Base-by-base conservation (phyloP, 1,284 basidiomycete species). In the Malassezia dermatis region DNA sequence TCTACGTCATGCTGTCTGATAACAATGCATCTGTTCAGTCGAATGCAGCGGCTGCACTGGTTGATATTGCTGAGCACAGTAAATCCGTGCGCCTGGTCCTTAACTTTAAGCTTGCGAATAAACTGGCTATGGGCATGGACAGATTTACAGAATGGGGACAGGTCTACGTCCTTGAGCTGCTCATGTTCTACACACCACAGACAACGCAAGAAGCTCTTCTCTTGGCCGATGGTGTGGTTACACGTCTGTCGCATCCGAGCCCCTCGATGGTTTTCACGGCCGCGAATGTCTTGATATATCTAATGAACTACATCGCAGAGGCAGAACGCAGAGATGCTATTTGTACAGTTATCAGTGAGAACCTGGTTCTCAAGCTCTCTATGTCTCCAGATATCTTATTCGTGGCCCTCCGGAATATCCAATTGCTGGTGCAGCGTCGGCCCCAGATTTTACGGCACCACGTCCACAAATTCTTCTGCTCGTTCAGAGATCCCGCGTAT, bases 271-370 rank as follows among this genome's bases (percentile, higher is more conserved):
- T 93, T 8, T 79, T 94, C 41, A 90, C 89, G 6, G 86, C 89
- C 4, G 88, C 95, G 80, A 98, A 99, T 78, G 85, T 88, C 43
- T 81, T 96, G 27, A 79, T 98, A 17, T 98, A 95, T 75, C 80
- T 98, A 60, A 95, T 98, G 91, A 98, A 98, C 76, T 99, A 98
- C 76, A 96, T 98, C 85, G 86, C 89, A 60, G 86, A 87, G 73
- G 82, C 86, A 54, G 82, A 81, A 47, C 78, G 89, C 41, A 86
- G 94, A 52, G 86, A 93, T 56, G 81, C 85, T 63, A 85, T 95
- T 58, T 95, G 93, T 78, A 85, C 87, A 75, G 95, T 95, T 78
- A 91, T 99, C 84, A 90, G 90, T 0, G 90, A 93, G 13, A 93
- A 93, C 17, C 51, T 71, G 13, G 65, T 72, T 28, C 67, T 64